These are phyloP conservation scores for Syncephalastrum contaminatum DNA, from an alignment of 371 early-diverging fungal genomes.

Conservation along the genomic window DNA sequence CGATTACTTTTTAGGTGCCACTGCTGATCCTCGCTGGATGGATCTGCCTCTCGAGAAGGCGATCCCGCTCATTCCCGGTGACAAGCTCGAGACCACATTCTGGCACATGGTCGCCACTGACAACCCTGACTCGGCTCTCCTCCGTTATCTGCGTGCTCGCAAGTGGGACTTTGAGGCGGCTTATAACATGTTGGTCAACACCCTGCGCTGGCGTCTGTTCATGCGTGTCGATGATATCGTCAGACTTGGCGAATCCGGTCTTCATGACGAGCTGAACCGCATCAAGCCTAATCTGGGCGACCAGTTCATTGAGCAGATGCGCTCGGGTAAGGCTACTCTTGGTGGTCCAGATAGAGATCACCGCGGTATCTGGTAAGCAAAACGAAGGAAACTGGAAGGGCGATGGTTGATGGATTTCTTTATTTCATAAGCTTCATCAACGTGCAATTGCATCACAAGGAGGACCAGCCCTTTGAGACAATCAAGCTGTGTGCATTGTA, in stretches of 20 bases:
- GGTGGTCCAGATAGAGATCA: constrained; percentile 59
- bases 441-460: constrained; percentile 55
- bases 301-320: constrained; percentile 46
- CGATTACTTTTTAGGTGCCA: constrained; percentile 41
- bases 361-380: constrained; percentile 61
- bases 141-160: constrained; percentile 77
- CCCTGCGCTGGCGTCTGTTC: constrained; percentile 66
- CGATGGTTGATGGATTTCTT: constrained; percentile 5
- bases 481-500: constrained; percentile 65
- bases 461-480: constrained; percentile 53
- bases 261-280: constrained; percentile 39
- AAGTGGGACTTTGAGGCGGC: constrained; percentile 75
- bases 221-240: constrained; percentile 58
- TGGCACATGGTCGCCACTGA: constrained; percentile 61
- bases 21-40: constrained; percentile 40
- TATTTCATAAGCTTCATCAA: constrained; percentile 53
- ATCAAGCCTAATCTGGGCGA: constrained; percentile 43
- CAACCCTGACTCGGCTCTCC: constrained; percentile 65
- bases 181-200: constrained; percentile 58
- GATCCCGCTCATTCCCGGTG: constrained; percentile 38
- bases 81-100: constrained; percentile 37
- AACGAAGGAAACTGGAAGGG: neutral
- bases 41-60: constrained; percentile 39
- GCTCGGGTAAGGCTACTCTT: constrained; percentile 55
- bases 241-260: constrained; percentile 52